Base-by-base conservation (phyloP, 441 rosid species). In the Gossypium armourianum region DNA sequence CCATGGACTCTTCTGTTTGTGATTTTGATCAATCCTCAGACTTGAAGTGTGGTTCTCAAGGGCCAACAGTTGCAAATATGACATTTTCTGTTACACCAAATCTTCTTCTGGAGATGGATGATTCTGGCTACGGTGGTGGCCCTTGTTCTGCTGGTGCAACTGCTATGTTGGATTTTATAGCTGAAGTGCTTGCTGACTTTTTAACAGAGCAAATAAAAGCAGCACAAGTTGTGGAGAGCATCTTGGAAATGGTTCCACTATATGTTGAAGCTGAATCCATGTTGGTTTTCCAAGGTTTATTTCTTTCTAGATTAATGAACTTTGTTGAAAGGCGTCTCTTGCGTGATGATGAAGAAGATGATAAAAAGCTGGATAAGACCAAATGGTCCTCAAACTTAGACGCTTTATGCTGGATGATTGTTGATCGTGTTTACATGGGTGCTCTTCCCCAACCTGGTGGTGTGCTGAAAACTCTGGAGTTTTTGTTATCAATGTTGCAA, bases 301-400 rank as follows among this genome's bases (percentile, higher is more conserved):
- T 87, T 81, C 88, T 90, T 64, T 79, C 87, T 68, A 88, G 96
- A 79, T 74, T 90, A 64, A 91, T 96, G 97, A 96, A 93, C 84
- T 96, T 90, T 79, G 83, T 96, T 74, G 99, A 96, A 83, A 96
- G 98, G 86, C 97, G 95, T 74, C 92, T 96, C 67, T 77, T 96
- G 80, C 97, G 97, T 80, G 99, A 96, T 77, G 99, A 96, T 79
- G 99, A 96, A 83, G 99, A 96, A 88, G 87, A 91, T 75, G 88
- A 84, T 72, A 91, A 91, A 85, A 93, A 86, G 86, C 80, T 96
- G 72, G 98, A 96, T 72, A 93, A 91, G 85, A 82, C 77, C 75
- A 86, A 91, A 66, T 96, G 99, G 99, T 90, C 99, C 60, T 82
- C 89, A 2, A 96, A 96, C 80, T 80, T 96, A 77, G 99, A 96